Percentiles rank a stretch among this genome's conserved stretches.
Conservation (phyloP, 2,329 filamentous ascomycete genomes). For the Cercospora nicotianae region DNA sequence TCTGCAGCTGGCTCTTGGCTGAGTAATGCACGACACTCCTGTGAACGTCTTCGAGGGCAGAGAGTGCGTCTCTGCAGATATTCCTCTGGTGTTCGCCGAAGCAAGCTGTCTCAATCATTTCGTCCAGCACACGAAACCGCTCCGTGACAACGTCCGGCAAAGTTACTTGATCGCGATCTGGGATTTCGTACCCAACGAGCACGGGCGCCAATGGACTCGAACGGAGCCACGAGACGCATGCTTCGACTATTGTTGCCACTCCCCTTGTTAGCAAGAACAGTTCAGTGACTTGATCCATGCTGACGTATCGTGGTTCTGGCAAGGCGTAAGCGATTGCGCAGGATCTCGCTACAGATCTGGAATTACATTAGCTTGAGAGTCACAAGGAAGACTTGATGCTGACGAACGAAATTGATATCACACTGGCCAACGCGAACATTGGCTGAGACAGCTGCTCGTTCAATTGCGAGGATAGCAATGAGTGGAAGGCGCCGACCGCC, state of each 20-base stretch:
- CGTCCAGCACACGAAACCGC: constrained; percentile 11
- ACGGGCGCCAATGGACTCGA: constrained; percentile 20
- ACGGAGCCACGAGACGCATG: constrained; percentile 18
- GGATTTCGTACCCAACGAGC: constrained; percentile 15
- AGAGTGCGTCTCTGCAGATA: constrained; percentile 11
- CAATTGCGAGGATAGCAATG: constrained; percentile 6
- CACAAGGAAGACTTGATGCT: background rate
- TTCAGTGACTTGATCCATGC: constrained; percentile 30
- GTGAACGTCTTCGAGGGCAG: constrained; percentile 11
- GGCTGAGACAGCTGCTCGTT: constrained; percentile 15
- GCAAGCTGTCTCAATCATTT: constrained; percentile 10
- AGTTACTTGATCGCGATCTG: constrained; percentile 9
- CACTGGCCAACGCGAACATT: constrained; percentile 18
- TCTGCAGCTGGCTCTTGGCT: constrained; percentile 8
- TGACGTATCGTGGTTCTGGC: constrained; percentile 20
- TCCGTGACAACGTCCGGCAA: constrained; percentile 6
- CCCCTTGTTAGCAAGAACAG: constrained; percentile 28
- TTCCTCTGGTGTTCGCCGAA: constrained; percentile 1
- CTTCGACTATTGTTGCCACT: constrained; percentile 23
- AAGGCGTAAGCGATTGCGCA: constrained; percentile 21
- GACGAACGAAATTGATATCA: constrained; percentile 18
- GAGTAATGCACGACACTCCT: constrained; percentile 11
- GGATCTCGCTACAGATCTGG: constrained; percentile 21
- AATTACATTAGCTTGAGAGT: background rate
- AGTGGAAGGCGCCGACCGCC: constrained; percentile 15